Base-by-base conservation (phyloP, 306 rosid species). In the Sphenostylis stenocarpa region DNA sequence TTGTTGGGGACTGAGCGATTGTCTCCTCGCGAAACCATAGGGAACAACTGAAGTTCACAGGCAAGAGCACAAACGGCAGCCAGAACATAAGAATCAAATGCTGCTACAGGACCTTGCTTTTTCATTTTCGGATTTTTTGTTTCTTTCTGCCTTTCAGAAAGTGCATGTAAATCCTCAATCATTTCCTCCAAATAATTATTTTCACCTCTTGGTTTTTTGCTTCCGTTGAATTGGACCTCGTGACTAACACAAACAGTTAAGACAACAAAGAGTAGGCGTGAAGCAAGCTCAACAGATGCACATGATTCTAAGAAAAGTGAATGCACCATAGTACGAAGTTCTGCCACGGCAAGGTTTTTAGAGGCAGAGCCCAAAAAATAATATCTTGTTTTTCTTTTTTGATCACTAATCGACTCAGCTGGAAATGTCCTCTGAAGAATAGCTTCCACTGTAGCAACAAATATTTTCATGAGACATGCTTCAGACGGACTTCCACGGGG, bases 401-500 rank as follows among this genome's bases (percentile, higher is more conserved):
- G 88, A 77, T 87, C 92, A 78, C 81, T 82, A 34, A 79, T 73
- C 34, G 88, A 86, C 78, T 88, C 93, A 3, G 85, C 36, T 7
- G 97, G 92, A 75, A 90, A 92, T 66, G 97, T 90, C 82, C 97
- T 86, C 85, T 84, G 91, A 78, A 92, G 94, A 84, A 90, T 88
- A 3, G 94, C 89, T 87, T 92, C 97, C 41, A 92, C 96, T 0
- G 97, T 92, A 77, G 96, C 92, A 82, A 92, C 90, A 85, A 92
- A 92, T 81, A 92, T 92, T 82, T 92, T 92, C 90, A 92, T 88
- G 48, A 92, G 92, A 71, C 97, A 90, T 19, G 97, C 97, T 85
- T 92, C 97, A 20, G 97, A 92, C 5, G 97, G 97, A 72, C 97
- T 92, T 75, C 97, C 96, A 0, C 92, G 94, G 71, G 97, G 97